A percentile compares a stretch with the other conserved stretches of the same genome.
These are phyloP conservation scores for Perkinsus chesapeaki DNA, from an alignment of 169 alveolate genomes.

Conservation along the genomic window DNA sequence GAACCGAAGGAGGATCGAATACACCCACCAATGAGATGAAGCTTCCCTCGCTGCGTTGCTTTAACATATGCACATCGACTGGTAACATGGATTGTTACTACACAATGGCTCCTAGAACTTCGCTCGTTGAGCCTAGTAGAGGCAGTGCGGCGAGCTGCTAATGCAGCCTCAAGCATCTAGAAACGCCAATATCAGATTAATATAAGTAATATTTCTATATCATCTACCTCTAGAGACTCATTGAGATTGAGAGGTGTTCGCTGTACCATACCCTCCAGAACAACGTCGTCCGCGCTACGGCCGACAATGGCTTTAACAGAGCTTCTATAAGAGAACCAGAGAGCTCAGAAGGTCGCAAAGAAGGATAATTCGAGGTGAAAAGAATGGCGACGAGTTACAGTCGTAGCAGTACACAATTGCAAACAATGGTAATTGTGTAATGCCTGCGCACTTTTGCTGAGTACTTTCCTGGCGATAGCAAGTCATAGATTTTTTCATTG, in stretches of 20 bases:
- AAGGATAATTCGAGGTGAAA: too few relatives aligned
- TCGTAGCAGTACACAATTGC: too few relatives aligned
- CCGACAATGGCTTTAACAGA: too few relatives aligned
- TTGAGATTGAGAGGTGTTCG: neutral
- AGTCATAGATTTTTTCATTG: neutral
- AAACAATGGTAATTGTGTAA: too few relatives aligned
- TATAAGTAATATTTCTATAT: neutral
- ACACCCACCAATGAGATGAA: neutral
- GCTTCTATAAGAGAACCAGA: too few relatives aligned
- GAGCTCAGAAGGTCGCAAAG: too few relatives aligned
- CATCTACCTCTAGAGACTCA: neutral
- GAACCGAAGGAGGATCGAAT: neutral
- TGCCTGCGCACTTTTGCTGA: too few relatives aligned
- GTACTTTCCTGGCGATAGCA: neutral
- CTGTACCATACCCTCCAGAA: neutral
- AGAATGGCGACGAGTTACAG: too few relatives aligned
- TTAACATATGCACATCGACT: neutral
- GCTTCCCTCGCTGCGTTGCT: neutral
- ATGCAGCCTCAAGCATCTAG: neutral
- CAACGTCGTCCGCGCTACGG: neutral
- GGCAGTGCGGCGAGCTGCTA: neutral
- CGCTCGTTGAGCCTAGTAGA: neutral
- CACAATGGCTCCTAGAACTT: neutral
- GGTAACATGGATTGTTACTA: neutral
- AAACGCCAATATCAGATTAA: neutral